Conservation (phyloP, 2,329 filamentous ascomycete species). For the Fusarium irregulare region DNA sequence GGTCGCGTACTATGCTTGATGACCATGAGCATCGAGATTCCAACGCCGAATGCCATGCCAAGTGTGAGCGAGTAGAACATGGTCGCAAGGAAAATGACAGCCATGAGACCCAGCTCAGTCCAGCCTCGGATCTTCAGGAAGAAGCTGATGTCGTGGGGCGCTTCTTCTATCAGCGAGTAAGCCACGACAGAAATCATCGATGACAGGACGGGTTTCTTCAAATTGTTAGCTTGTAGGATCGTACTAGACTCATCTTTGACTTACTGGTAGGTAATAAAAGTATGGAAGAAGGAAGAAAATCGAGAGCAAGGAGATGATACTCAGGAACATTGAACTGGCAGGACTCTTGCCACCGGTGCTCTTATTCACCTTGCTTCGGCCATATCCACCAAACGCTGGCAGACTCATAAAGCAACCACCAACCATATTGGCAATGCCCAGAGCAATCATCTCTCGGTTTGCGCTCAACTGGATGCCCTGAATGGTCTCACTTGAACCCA, state of each 20-base stretch:
- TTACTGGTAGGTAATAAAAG: constrained; percentile 94
- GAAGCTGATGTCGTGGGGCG: constrained; percentile 90
- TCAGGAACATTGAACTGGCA: constrained; percentile 91
- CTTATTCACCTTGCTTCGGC: constrained; percentile 93
- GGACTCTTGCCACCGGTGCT: constrained; percentile 92
- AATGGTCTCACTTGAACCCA: constrained; percentile 77
- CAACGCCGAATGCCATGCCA: constrained; percentile 93
- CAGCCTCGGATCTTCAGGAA: constrained; percentile 88
- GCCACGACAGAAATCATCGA: constrained; percentile 96
- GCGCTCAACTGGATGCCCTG: constrained; percentile 85
- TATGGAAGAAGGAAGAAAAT: constrained; percentile 87
- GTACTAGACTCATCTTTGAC: constrained; percentile 49
- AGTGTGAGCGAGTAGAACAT: constrained; percentile 95
- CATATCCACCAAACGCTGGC: constrained; percentile 95
- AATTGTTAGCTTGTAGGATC: constrained; percentile 5
- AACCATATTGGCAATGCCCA: constrained; percentile 90
- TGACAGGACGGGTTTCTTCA: constrained; percentile 88
- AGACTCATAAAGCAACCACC: constrained; percentile 92
- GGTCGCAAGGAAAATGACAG: constrained; percentile 88
- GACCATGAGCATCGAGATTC: constrained; percentile 87
- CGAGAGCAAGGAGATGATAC: constrained; percentile 82
- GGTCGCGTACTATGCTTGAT: constrained; percentile 91
- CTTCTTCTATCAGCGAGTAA: constrained; percentile 94
- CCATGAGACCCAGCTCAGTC: constrained; percentile 87
- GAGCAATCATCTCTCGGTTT: constrained; percentile 91